phyloP scores from a whole-genome alignment of 2,329 filamentous ascomycete species.

The Didymella pomorum region DNA sequence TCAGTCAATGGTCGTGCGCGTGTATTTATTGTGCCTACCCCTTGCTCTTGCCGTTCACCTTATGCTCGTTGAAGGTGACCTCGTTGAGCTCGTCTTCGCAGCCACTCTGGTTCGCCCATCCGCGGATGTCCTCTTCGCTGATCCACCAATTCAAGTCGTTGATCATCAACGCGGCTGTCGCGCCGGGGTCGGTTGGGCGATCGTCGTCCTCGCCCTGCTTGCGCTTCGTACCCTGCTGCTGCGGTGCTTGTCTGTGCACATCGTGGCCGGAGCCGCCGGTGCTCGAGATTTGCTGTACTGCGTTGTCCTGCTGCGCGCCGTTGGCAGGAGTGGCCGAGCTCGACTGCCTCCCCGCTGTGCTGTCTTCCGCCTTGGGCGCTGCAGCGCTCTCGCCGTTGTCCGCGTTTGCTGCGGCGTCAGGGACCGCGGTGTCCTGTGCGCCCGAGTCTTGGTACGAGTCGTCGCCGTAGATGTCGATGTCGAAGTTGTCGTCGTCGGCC shows the following conservation, averaged over 20 bases:
- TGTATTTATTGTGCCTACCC: constrained; percentile 66
- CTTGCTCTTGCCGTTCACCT: constrained; percentile 98
- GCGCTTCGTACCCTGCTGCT: constrained; percentile 67
- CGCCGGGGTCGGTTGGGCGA: constrained; percentile 64
- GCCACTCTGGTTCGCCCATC: constrained; percentile 80
- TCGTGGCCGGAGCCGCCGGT: constrained; percentile 51
- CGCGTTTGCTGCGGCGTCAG: constrained; percentile 40
- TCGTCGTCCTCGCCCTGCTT: constrained; percentile 65
- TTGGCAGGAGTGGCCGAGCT: constrained; percentile 29
- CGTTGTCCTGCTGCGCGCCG: constrained; percentile 38
- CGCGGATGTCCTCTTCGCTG: constrained; percentile 86
- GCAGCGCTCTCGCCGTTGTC: constrained; percentile 25
- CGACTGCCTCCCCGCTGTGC: constrained; percentile 32
- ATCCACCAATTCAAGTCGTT: constrained; percentile 97
- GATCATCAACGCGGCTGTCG: constrained; percentile 78
- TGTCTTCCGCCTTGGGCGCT: constrained; percentile 22
- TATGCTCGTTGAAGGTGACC: constrained; percentile 96
- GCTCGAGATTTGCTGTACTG: constrained; percentile 55
- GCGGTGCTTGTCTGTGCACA: constrained; percentile 54
- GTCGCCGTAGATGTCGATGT: constrained; percentile 75
- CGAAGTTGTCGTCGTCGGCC: constrained; percentile 73
- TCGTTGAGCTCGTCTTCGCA: constrained; percentile 88
- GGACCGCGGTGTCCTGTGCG: constrained; percentile 35
- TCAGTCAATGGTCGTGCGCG: constrained; percentile 16
- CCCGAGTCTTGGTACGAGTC: constrained; percentile 52